Percentiles rank a stretch among this genome's conserved stretches.
phyloP scores from a whole-genome alignment of 129 eudicot genomes.

The Chrysanthemum makinoi region DNA sequence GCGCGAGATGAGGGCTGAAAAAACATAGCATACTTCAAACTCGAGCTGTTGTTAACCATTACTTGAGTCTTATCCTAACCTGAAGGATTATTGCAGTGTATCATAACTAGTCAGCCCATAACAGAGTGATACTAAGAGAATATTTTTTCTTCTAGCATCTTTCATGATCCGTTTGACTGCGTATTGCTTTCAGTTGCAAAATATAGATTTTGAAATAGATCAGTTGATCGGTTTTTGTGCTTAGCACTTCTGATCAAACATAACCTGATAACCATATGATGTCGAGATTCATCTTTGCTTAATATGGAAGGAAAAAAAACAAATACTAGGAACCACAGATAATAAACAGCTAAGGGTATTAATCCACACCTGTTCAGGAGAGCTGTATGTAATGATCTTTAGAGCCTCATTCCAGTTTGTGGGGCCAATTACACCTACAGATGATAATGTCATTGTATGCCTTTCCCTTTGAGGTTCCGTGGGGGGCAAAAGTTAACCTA shows the following conservation, averaged over 20 bases:
- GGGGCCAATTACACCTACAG: constrained; percentile 66
- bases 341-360: neutral
- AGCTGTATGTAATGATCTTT: constrained; percentile 76
- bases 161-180: too few relatives aligned
- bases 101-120: neutral
- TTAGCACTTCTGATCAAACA: neutral
- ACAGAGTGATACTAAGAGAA: too few relatives aligned
- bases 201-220: too few relatives aligned
- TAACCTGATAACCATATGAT: neutral
- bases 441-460: constrained; percentile 45
- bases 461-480: constrained; percentile 75
- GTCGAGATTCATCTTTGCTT: neutral
- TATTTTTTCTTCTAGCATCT: too few relatives aligned
- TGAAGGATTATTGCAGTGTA: neutral
- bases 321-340: neutral
- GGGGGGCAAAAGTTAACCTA: constrained; percentile 65
- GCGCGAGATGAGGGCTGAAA: too few relatives aligned
- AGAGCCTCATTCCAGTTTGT: constrained; percentile 98
- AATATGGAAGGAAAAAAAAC: neutral
- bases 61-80: too few relatives aligned
- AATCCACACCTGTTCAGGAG: constrained; percentile 84
- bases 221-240: neutral
- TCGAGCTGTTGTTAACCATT: too few relatives aligned
- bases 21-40: too few relatives aligned
- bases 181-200: too few relatives aligned